Conservation (phyloP, 768 basidiomycete species). For the Trametes coccinea region DNA sequence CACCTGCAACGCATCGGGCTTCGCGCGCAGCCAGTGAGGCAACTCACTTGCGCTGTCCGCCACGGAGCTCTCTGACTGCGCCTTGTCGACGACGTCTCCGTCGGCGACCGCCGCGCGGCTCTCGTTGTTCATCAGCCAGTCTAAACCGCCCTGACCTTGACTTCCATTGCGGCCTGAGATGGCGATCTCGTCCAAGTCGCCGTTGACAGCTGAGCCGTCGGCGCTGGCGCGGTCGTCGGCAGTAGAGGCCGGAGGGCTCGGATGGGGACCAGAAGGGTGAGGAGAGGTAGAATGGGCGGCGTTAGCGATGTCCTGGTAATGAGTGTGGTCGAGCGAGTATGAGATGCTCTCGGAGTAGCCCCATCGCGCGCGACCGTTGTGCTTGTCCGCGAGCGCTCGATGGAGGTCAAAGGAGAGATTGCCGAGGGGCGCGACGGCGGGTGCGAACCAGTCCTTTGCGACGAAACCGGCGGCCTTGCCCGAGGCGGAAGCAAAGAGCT, state of each 20-base stretch:
- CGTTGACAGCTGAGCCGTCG: neutral
- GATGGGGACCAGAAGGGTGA: neutral
- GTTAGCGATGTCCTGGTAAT: slow-evolving; percentile 5
- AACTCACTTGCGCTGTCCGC: slow-evolving; percentile 12
- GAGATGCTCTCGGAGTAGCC: slow-evolving; percentile 39
- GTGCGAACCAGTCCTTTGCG: slow-evolving; percentile 43
- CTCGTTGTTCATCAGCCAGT: slow-evolving; percentile 31
- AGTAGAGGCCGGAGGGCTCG: neutral
- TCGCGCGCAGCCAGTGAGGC: slow-evolving; percentile 28
- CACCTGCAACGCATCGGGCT: slow-evolving; percentile 24
- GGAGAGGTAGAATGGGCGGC: neutral
- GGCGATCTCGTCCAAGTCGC: neutral
- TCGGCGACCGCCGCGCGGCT: slow-evolving; percentile 26
- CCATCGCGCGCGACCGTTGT: slow-evolving; percentile 40
- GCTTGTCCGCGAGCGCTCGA: slow-evolving; percentile 37
- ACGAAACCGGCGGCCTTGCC: slow-evolving; percentile 43
- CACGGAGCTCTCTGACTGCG: slow-evolving; percentile 3
- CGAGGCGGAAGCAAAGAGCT: slow-evolving; percentile 39
- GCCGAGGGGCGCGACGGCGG: slow-evolving; percentile 34
- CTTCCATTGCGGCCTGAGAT: slow-evolving; percentile 3
- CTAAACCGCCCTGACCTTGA: slow-evolving; percentile 21
- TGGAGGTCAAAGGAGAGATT: slow-evolving; percentile 42
- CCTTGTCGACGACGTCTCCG: slow-evolving; percentile 9
- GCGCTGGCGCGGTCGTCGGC: slow-evolving; percentile 10
- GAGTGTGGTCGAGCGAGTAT: slow-evolving; percentile 30